Evolutionary conservation across 768 basidiomycete species (phyloP), one percentile per base, ranked within the genome.

Genomic region (Crucibulum laeve): DNA sequence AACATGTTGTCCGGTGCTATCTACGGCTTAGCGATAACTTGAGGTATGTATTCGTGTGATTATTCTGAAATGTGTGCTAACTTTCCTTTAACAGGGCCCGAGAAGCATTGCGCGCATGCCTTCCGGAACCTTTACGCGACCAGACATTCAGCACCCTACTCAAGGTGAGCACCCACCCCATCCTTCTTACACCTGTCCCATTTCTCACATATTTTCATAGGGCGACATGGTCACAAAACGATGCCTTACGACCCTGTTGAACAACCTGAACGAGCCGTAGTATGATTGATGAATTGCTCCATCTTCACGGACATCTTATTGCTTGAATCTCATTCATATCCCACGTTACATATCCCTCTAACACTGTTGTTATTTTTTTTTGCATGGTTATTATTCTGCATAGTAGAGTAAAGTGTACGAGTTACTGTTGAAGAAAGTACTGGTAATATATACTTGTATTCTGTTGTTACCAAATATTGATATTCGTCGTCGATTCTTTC

Each of bases 181-280:
- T n/a, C n/a, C n/a, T n/a, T n/a, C n/a, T n/a, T n/a, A n/a, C n/a
- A n/a, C n/a, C n/a, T n/a, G n/a, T n/a, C n/a, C n/a, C n/a, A n/a
- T n/a, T n/a, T n/a, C n/a, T n/a, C n/a, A n/a, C n/a, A n/a, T n/a
- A 34, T 6, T 26, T 30, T 25, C 15, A 10, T 51, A 91, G 89
- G 93, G 93, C 38, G 96, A 99, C 57, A 91, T 95, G 84, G 96
- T 98, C 52, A 99, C 96, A 21, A 95, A 94, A 70, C 79, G 91
- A 56, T 94, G 91, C 64, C 73, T 95, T 46, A 88, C 89, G 37
- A 93, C 91, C 24, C 75, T 95, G 24, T 75, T 94, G 47, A 87
- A 91, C 64, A 93, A 95, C 63, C 71, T 95, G 51, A 84, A 82
- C 50, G 87, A 89, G 60, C 74, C 79, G 48, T 84, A 67, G 65